Evolutionary conservation across 352 stramenopile genomes (phyloP).

Genomic region (Globisporangium alternatum): DNA sequence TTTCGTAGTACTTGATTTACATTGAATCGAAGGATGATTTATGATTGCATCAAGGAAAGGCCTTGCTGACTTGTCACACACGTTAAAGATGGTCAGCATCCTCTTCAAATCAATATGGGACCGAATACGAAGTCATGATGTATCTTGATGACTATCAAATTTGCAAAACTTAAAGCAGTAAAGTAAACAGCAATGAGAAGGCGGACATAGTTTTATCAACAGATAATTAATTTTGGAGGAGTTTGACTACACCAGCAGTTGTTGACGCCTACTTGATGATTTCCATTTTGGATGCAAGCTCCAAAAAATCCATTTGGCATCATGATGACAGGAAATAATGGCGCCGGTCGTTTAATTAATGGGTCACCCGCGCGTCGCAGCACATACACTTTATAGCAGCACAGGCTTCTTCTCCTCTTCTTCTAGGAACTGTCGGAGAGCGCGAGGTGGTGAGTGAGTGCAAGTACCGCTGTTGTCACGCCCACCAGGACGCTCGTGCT

Average conservation of each 20-base stretch:
- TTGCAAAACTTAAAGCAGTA: background rate
- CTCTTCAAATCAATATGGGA: background rate
- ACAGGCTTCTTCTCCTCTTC: background rate
- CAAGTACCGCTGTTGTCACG: background rate
- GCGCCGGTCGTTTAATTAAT: too few relatives aligned
- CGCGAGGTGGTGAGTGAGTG: background rate
- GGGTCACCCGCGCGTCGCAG: too few relatives aligned
- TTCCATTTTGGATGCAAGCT: too few relatives aligned
- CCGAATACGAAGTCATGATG: background rate
- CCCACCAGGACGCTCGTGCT: background rate
- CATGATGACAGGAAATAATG: too few relatives aligned
- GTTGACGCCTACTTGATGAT: too few relatives aligned
- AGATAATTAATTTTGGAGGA: too few relatives aligned
- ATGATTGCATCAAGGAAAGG: background rate
- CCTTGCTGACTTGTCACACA: background rate
- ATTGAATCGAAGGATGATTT: background rate
- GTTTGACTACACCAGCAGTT: too few relatives aligned
- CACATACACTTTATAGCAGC: background rate
- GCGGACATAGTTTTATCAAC: too few relatives aligned
- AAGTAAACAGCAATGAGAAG: too few relatives aligned
- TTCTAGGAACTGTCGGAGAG: slow-evolving; percentile 1
- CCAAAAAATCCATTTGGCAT: too few relatives aligned
- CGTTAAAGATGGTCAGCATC: background rate
- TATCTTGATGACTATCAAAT: background rate
- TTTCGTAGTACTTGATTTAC: background rate